phyloP scores from a whole-genome alignment of 192 early-diverging fungal genomes.

The Rhizoclosmatium sp. region DNA sequence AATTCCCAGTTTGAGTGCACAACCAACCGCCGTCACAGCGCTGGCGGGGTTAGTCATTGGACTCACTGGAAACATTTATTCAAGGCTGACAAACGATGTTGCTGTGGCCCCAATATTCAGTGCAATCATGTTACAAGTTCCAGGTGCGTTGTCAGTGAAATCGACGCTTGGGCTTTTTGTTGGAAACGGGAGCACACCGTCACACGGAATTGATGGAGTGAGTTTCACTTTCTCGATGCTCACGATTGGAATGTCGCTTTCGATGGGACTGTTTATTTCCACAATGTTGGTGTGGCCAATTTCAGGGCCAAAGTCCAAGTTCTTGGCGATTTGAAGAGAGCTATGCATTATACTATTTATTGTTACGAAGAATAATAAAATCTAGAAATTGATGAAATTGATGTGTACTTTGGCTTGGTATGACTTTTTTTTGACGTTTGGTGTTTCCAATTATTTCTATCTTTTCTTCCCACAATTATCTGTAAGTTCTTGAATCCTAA shows the following conservation, averaged over 20 bases:
- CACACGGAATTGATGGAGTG: constrained; percentile 39
- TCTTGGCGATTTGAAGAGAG: constrained; percentile 45
- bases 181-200: not conserved
- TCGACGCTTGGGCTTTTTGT: constrained; percentile 68
- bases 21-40: constrained; percentile 53
- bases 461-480: too few species aligned
- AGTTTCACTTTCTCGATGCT: constrained; percentile 59
- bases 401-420: not conserved
- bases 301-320: constrained; percentile 50
- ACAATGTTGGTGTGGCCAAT: constrained; percentile 56
- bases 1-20: constrained; percentile 56
- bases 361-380: not conserved
- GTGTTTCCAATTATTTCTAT: too few species aligned
- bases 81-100: constrained; percentile 73
- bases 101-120: constrained; percentile 84
- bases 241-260: constrained; percentile 54
- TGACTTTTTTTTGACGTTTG: too few species aligned
- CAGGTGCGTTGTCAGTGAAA: constrained; percentile 79
- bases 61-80: constrained; percentile 77
- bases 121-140: constrained; percentile 85
- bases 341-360: not conserved
- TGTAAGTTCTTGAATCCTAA: too few species aligned
- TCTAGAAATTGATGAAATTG: not conserved
- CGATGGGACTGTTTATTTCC: constrained; percentile 54
- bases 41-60: constrained; percentile 84